Percentiles rank a stretch among this genome's conserved stretches.
Evolutionary conservation across 306 rosid genomes (phyloP).

Genomic region (Hippophae rhamnoides): DNA sequence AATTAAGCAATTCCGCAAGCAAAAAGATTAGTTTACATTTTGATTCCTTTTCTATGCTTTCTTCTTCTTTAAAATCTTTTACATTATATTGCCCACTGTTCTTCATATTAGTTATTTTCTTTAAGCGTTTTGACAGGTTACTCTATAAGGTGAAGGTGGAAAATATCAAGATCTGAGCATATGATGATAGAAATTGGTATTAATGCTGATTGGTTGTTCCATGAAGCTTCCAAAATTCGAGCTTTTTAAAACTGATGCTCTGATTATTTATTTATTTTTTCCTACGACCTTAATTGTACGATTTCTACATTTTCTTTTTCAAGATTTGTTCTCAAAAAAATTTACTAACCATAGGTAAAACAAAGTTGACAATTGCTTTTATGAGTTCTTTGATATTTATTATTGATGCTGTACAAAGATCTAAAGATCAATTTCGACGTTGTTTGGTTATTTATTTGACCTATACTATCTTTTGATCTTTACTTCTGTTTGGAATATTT

Average conservation of each 20-base stretch:
- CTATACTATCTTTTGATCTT: too few relatives aligned
- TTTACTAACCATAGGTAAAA: too few relatives aligned
- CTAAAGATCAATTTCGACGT: too few relatives aligned
- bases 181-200: slow-evolving; percentile 15
- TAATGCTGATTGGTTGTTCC: slow-evolving; percentile 7
- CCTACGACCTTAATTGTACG: background rate
- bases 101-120: background rate
- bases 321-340: background rate
- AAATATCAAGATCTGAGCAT: background rate
- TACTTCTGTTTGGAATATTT: too few relatives aligned
- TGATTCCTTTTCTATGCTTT: background rate
- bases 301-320: background rate
- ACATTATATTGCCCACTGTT: too few relatives aligned
- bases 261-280: background rate
- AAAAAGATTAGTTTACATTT: too few relatives aligned
- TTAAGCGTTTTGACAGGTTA: background rate
- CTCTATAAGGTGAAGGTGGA: background rate
- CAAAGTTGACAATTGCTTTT: too few relatives aligned
- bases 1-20: too few relatives aligned
- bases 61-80: background rate
- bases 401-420: too few relatives aligned
- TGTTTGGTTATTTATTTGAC: too few relatives aligned
- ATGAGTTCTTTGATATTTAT: too few relatives aligned
- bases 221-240: slow-evolving; percentile 18
- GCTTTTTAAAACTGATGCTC: slow-evolving; percentile 21